Percentiles rank a stretch among this genome's conserved stretches.
Evolutionary conservation across 1,139 yeast species (phyloP).

Genomic region (Blastobotrys raffinosifermentans): DNA sequence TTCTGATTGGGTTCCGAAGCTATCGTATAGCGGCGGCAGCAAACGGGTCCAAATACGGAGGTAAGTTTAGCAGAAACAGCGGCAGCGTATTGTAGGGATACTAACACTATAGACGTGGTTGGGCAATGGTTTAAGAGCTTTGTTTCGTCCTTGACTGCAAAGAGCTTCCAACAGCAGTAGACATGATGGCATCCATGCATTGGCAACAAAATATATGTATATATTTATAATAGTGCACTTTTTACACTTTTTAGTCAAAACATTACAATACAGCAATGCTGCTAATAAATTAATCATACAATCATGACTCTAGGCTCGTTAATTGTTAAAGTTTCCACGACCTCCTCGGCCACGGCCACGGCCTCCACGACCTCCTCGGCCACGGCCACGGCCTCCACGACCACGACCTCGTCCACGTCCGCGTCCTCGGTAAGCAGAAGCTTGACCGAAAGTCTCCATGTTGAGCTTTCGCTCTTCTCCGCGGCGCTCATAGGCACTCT

Average conservation of each 20-base stretch:
- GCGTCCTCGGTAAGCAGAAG: slow-evolving; percentile 30
- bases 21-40: slow-evolving; percentile 29
- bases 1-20: slow-evolving; percentile 38
- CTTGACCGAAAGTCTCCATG: slow-evolving; percentile 64
- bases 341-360: slow-evolving; percentile 32
- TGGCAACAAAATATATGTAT: too few relatives aligned
- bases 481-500: slow-evolving; percentile 45
- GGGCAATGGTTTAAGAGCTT: background rate
- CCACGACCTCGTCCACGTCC: slow-evolving; percentile 31
- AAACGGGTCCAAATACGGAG: slow-evolving; percentile 29
- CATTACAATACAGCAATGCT: too few relatives aligned
- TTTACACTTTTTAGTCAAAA: too few relatives aligned
- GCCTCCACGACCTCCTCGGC: slow-evolving; percentile 33
- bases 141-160: too few relatives aligned
- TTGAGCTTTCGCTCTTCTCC: slow-evolving; percentile 56
- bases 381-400: slow-evolving; percentile 32
- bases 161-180: too few relatives aligned
- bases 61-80: slow-evolving; percentile 16
- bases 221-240: too few relatives aligned
- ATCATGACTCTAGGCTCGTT: too few relatives aligned
- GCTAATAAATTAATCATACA: too few relatives aligned
- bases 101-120: background rate
- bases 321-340: slow-evolving; percentile 26
- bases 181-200: too few relatives aligned
- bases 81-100: background rate